Base-by-base conservation (phyloP, 768 basidiomycete genomes). In the Rhodotorula kratochvilovae region DNA sequence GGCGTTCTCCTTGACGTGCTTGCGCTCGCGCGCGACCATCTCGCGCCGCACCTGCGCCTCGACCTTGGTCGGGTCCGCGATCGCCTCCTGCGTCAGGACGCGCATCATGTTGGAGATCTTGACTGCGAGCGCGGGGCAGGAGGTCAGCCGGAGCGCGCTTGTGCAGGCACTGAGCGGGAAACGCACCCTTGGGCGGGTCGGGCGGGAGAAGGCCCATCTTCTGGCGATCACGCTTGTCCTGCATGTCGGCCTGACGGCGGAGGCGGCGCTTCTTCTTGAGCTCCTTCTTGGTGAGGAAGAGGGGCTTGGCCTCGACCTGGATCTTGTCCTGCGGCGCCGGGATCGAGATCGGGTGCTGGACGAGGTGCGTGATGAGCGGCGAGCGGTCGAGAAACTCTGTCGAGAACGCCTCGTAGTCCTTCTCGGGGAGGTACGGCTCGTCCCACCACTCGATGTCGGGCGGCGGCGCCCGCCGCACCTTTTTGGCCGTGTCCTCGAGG, bases 371-470 rank as follows among this genome's bases (percentile, higher is more conserved):
- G 68, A 98, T 89, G 0, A 91, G 90, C 7, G 60, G 84, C 82
- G 59, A 88, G 76, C 39, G 87, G 43, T 70, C 68, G 66, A 69
- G 68, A 36, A 63, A 57, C 29, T 65, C 57, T 31, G 43, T 27
- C 48, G 62, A 51, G 29, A 66, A 36, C 29, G 71, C 65, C 56
- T 86, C 85, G 80, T 98, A 98, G 8, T 82, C 85, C 81, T 89
- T 88, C 75, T 83, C 88, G 0, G 91, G 90, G 17, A 99, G 82
- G 23, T 97, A 82, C 0, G 90, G 85, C 31, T 86, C 88, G 81
- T 99, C 96, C 96, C 96, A 99, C 96, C 96, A 99, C 80, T 98
- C 96, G 8, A 88, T 86, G 10, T 86, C 88, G 1, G 95, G 95
- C 13, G 95, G 96, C 1, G 91, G 85, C 65, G 87, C 86, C 55